Conservation (phyloP, 2,329 filamentous ascomycete genomes). For the Meredithiella fracta region DNA sequence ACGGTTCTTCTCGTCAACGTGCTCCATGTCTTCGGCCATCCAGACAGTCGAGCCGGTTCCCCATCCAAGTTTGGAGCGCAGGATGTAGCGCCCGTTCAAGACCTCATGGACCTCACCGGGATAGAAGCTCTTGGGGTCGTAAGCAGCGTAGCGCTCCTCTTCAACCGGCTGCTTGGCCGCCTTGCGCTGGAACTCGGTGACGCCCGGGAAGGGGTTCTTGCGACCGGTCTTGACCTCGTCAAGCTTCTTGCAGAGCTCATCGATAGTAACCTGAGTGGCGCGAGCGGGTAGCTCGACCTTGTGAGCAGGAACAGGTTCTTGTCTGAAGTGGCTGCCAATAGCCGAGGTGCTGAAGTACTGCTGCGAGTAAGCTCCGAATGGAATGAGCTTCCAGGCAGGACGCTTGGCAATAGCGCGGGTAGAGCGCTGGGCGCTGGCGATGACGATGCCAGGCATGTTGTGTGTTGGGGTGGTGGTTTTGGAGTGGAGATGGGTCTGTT, state of each 20-base stretch:
- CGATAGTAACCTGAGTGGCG: too few relatives aligned
- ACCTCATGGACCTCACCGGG: constrained; percentile 21
- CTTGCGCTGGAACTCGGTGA: constrained; percentile 1
- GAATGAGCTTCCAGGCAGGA: constrained; percentile 8
- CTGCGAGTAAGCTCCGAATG: neutral
- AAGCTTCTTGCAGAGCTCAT: too few relatives aligned
- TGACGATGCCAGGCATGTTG: neutral
- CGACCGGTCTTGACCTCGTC: too few relatives aligned
- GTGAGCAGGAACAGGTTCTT: too few relatives aligned
- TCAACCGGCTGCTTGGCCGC: constrained; percentile 16
- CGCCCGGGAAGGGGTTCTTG: neutral
- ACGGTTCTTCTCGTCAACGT: constrained; percentile 15
- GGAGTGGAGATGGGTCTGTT: neutral
- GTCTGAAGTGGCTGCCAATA: neutral
- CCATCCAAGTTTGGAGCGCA: constrained; percentile 25
- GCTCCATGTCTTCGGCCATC: constrained; percentile 20
- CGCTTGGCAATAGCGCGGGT: constrained; percentile 6
- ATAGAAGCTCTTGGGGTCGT: constrained; percentile 20
- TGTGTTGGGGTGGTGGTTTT: neutral
- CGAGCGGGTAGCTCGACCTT: too few relatives aligned
- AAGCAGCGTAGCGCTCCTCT: constrained; percentile 18
- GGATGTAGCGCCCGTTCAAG: constrained; percentile 22
- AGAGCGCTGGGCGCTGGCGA: neutral
- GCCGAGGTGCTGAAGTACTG: neutral
- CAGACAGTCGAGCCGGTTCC: constrained; percentile 26